Evolutionary conservation across 305 asterid species (phyloP).

Genomic region (Lippia alba): DNA sequence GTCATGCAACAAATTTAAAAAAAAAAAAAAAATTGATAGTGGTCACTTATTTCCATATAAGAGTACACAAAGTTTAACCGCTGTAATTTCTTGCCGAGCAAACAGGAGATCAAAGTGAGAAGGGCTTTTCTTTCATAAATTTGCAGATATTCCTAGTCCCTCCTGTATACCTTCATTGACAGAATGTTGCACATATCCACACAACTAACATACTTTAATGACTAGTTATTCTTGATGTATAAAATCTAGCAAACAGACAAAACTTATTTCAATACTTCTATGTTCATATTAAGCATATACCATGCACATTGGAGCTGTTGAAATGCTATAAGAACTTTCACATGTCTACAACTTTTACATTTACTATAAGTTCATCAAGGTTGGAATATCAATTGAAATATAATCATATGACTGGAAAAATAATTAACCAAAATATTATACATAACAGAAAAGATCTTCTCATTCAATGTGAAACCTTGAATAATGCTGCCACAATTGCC

Average conservation of each 20-base stretch:
- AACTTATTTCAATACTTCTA: conserved; percentile 10
- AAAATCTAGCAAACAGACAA: conserved; percentile 11
- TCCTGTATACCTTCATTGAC: background rate
- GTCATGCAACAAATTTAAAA: background rate
- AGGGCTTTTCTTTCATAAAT: background rate
- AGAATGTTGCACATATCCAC: background rate
- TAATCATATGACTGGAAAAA: conserved; percentile 13
- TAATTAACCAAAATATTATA: conserved; percentile 6
- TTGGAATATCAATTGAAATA: background rate
- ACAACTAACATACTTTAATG: background rate
- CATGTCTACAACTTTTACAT: conserved; percentile 15
- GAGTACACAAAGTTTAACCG: background rate
- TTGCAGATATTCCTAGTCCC: background rate
- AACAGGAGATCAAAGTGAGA: background rate
- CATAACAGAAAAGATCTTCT: conserved; percentile 20
- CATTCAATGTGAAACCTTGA: conserved; percentile 59
- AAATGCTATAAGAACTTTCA: conserved; percentile 9
- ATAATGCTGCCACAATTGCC: conserved; percentile 62
- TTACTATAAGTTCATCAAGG: background rate
- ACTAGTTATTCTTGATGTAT: background rate
- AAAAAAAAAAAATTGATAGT: background rate
- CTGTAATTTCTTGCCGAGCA: background rate
- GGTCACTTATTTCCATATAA: background rate
- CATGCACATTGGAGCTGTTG: conserved; percentile 1
- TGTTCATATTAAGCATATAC: conserved; percentile 4